phyloP scores from a whole-genome alignment of 495 filamentous ascomycete genomes.

The Glarea lozoyensis region DNA sequence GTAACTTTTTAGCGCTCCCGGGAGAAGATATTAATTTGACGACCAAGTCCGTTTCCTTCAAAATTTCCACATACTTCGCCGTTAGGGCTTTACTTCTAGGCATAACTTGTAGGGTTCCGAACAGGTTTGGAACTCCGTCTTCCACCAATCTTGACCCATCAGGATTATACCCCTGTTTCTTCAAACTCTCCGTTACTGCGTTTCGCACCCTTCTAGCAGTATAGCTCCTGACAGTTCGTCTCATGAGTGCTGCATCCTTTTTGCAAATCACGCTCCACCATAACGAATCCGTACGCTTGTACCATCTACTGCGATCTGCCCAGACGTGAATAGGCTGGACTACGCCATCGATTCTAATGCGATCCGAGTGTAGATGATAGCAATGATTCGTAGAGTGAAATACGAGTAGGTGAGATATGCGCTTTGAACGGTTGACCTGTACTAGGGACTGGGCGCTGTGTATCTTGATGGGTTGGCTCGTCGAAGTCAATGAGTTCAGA shows the following conservation, averaged over 20 bases:
- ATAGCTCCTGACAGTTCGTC: constrained; percentile 45
- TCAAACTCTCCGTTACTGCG: constrained; percentile 48
- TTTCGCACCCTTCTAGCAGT: constrained; percentile 36
- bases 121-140: not conserved
- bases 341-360: too few species aligned
- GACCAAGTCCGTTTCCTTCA: constrained; percentile 11
- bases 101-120: constrained; percentile 9
- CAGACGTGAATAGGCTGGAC: too few species aligned
- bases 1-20: too few species aligned
- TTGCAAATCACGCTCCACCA: constrained; percentile 38
- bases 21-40: too few species aligned
- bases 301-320: not conserved
- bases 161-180: constrained; percentile 43
- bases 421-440: too few species aligned
- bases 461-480: too few species aligned
- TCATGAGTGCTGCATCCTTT: constrained; percentile 20
- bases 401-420: too few species aligned
- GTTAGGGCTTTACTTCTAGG: not conserved
- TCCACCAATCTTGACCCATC: constrained; percentile 30
- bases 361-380: too few species aligned
- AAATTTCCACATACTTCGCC: constrained; percentile 2
- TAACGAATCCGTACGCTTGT: constrained; percentile 24
- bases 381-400: too few species aligned
- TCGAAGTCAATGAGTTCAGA: too few species aligned
- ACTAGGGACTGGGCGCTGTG: too few species aligned